These are phyloP conservation scores for Cyphellophora attinorum DNA, from an alignment of 2,329 filamentous ascomycete species.

Conservation along the genomic window DNA sequence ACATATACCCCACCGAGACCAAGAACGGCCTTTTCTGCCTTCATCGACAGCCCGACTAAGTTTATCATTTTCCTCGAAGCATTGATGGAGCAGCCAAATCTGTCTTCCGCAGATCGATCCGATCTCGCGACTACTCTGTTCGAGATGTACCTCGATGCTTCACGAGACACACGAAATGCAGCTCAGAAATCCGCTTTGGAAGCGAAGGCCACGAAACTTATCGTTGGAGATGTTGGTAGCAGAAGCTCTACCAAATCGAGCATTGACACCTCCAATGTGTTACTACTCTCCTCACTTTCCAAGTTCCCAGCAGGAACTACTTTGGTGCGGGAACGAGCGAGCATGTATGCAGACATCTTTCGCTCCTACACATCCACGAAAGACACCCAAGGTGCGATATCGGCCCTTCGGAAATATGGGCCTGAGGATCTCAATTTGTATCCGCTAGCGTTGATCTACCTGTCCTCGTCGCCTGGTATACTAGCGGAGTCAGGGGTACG, in stretches of 20 bases:
- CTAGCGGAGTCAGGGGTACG: slow-evolving; percentile 68
- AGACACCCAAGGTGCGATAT: slow-evolving; percentile 83
- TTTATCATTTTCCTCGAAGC: slow-evolving; percentile 91
- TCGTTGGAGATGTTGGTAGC: slow-evolving; percentile 49
- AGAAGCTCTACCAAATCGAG: slow-evolving; percentile 30
- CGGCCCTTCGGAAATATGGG: slow-evolving; percentile 83
- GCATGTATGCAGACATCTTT: slow-evolving; percentile 89
- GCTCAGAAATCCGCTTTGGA: slow-evolving; percentile 68
- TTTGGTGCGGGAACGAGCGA: slow-evolving; percentile 86
- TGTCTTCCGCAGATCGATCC: slow-evolving; percentile 65
- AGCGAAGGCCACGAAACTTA: slow-evolving; percentile 76
- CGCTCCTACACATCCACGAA: slow-evolving; percentile 87
- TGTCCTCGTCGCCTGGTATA: slow-evolving; percentile 73
- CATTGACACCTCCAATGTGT: slow-evolving; percentile 89
- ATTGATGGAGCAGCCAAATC: slow-evolving; percentile 60
- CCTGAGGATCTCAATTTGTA: slow-evolving; percentile 86
- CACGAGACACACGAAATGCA: slow-evolving; percentile 61
- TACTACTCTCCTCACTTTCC: slow-evolving; percentile 84
- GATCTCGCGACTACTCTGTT: slow-evolving; percentile 93
- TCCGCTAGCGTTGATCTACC: slow-evolving; percentile 82
- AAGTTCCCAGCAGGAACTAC: slow-evolving; percentile 85
- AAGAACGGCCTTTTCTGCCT: slow-evolving; percentile 85
- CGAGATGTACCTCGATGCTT: slow-evolving; percentile 94
- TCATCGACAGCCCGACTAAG: slow-evolving; percentile 85
- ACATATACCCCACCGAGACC: slow-evolving; percentile 75